phyloP scores from a whole-genome alignment of 139 green algal species.

The Chlorella sp. region DNA sequence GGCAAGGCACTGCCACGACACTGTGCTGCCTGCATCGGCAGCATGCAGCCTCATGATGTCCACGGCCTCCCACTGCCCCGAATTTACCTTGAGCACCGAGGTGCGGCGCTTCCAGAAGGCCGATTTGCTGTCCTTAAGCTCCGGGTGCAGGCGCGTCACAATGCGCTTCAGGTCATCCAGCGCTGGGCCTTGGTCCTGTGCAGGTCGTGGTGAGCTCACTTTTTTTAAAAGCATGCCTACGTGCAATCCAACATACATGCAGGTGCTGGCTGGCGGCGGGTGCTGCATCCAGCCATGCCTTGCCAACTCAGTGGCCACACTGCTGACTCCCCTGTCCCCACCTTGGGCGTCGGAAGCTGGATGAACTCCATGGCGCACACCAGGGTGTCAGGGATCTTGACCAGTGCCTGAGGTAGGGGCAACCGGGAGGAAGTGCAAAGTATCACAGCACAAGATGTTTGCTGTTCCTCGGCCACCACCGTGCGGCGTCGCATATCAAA shows the following conservation, averaged over 20 bases:
- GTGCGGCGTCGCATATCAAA: no score
- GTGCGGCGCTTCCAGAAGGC: conserved; percentile 81
- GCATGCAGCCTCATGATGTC: background rate
- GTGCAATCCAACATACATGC: no score
- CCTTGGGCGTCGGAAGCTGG: conserved; percentile 52
- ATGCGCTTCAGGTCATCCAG: conserved; percentile 76
- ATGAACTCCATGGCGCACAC: conserved; percentile 92
- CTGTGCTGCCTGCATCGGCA: background rate
- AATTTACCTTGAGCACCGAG: conserved; percentile 72
- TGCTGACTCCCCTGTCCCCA: conserved; percentile 6
- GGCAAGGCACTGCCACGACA: background rate
- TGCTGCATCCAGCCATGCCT: no score
- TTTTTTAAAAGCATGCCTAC: no score
- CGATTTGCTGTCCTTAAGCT: conserved; percentile 80
- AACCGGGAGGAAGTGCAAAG: no score
- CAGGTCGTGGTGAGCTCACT: background rate
- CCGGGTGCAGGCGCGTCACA: conserved; percentile 66
- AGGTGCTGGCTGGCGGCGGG: background rate
- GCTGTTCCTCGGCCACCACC: no score
- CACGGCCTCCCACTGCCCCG: no score
- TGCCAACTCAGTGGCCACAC: no score
- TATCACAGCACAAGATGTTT: no score
- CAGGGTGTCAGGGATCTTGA: conserved; percentile 86
- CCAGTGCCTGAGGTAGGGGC: conserved; percentile 64
- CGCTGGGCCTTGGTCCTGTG: conserved; percentile 54